Conservation (phyloP, 148 eudicot genomes). For the Rhododendron vialii region DNA sequence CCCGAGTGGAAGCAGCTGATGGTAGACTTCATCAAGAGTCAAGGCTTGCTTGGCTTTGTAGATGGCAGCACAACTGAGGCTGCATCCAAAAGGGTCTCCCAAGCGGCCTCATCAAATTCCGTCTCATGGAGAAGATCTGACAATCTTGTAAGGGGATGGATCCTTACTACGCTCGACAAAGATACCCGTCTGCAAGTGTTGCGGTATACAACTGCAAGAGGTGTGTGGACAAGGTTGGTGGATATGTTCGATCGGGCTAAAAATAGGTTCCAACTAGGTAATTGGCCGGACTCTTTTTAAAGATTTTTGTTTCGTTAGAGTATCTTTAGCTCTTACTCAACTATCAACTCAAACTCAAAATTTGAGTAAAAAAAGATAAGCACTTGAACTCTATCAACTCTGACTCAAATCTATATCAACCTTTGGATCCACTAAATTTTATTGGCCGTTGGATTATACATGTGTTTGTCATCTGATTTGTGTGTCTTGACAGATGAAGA, state of each 20-base stretch:
- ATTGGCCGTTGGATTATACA: too few species aligned
- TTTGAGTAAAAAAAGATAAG: too few species aligned
- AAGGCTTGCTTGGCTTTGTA: not conserved
- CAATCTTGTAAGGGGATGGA: not conserved
- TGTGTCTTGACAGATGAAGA: too few species aligned
- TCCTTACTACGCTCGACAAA: not conserved
- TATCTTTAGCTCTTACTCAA: too few species aligned
- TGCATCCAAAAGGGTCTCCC: too few species aligned
- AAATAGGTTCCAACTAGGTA: not conserved
- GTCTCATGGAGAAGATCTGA: slow-evolving; percentile 1
- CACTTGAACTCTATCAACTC: too few species aligned
- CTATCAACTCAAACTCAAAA: too few species aligned
- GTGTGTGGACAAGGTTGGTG: not conserved
- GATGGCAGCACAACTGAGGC: not conserved
- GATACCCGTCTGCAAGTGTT: not conserved
- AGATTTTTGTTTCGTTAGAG: not conserved
- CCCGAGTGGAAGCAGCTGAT: not conserved
- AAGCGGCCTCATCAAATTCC: too few species aligned
- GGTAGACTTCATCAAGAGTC: not conserved
- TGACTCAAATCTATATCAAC: too few species aligned
- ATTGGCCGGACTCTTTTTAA: not conserved
- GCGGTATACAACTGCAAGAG: not conserved
- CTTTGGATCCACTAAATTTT: too few species aligned
- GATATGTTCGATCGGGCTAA: not conserved
- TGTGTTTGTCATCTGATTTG: too few species aligned